phyloP scores from a whole-genome alignment of 306 rosid genomes.

The Sechiopsis laciniata region DNA sequence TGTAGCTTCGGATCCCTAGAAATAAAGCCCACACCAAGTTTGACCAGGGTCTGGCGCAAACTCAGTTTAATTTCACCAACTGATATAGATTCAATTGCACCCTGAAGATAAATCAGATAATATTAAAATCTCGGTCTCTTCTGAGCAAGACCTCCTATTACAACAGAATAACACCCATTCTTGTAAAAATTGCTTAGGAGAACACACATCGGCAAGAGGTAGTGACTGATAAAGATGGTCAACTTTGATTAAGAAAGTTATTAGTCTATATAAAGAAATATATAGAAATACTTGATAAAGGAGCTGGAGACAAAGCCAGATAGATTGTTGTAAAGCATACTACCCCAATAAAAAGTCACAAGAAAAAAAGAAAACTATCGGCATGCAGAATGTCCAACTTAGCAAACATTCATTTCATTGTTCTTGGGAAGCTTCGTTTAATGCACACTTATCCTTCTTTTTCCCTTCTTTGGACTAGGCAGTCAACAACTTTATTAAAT shows the following conservation, averaged over 20 bases:
- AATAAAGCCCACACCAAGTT: constrained; percentile 79
- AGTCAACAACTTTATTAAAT: not conserved
- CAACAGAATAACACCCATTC: not conserved
- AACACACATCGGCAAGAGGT: too few species aligned
- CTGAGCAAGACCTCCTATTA: constrained; percentile 23
- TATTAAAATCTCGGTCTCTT: constrained; percentile 24
- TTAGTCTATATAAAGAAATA: too few species aligned
- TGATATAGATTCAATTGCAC: constrained; percentile 81
- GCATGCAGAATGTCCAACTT: not conserved
- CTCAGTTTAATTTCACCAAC: constrained; percentile 92
- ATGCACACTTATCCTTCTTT: not conserved
- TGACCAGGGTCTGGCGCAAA: constrained; percentile 84
- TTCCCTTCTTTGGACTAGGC: not conserved
- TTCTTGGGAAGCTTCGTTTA: not conserved
- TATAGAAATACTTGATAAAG: too few species aligned
- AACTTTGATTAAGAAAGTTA: too few species aligned
- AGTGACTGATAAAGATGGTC: too few species aligned
- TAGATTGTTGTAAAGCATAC: too few species aligned
- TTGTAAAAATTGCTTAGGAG: too few species aligned
- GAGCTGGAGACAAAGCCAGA: too few species aligned
- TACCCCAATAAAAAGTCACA: too few species aligned
- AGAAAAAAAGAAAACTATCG: not conserved
- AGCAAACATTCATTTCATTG: not conserved
- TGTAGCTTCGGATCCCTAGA: constrained; percentile 93
- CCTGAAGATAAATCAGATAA: constrained; percentile 50